Evolutionary conservation across 2,329 filamentous ascomycete species (phyloP).

Genomic region (Periconia sp.): DNA sequence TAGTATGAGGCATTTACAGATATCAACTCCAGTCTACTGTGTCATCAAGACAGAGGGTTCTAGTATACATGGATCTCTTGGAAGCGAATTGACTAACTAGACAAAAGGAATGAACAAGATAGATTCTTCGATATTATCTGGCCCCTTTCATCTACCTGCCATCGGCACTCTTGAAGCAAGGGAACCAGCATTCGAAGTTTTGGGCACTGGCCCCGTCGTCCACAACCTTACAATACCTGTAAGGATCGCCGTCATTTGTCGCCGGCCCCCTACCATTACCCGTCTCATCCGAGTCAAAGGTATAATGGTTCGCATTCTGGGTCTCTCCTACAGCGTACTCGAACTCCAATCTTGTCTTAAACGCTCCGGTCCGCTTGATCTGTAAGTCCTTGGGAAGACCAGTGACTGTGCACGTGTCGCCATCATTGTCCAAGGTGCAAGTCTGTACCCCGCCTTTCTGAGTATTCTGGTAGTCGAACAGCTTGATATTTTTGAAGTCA

Average conservation of each 20-base stretch:
- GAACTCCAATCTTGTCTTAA: slow-evolving; percentile 11
- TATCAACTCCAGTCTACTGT: too few relatives aligned
- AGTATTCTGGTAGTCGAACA: slow-evolving; percentile 8
- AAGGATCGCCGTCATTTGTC: slow-evolving; percentile 5
- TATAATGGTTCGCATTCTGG: slow-evolving; percentile 8
- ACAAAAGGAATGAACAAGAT: too few relatives aligned
- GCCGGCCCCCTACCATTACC: slow-evolving; percentile 13
- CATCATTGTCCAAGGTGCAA: slow-evolving; percentile 4
- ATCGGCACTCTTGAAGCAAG: slow-evolving; percentile 12
- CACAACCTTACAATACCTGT: slow-evolving; percentile 6
- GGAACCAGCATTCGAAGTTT: slow-evolving; percentile 11
- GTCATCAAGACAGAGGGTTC: too few relatives aligned
- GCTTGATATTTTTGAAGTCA: slow-evolving; percentile 4
- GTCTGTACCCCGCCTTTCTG: not conserved
- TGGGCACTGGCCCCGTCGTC: slow-evolving; percentile 2
- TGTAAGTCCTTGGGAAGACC: slow-evolving; percentile 14
- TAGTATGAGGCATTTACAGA: too few relatives aligned
- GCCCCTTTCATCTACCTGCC: too few relatives aligned
- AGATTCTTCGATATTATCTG: too few relatives aligned
- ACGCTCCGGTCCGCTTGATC: slow-evolving; percentile 9
- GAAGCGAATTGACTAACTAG: too few relatives aligned
- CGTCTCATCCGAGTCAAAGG: slow-evolving; percentile 11
- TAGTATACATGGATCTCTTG: too few relatives aligned
- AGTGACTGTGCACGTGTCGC: slow-evolving; percentile 4
- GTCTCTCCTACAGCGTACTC: slow-evolving; percentile 5